These are phyloP conservation scores for Cutaneotrichosporon daszewskae DNA, from an alignment of 1,284 basidiomycete genomes.

Conservation along the genomic window DNA sequence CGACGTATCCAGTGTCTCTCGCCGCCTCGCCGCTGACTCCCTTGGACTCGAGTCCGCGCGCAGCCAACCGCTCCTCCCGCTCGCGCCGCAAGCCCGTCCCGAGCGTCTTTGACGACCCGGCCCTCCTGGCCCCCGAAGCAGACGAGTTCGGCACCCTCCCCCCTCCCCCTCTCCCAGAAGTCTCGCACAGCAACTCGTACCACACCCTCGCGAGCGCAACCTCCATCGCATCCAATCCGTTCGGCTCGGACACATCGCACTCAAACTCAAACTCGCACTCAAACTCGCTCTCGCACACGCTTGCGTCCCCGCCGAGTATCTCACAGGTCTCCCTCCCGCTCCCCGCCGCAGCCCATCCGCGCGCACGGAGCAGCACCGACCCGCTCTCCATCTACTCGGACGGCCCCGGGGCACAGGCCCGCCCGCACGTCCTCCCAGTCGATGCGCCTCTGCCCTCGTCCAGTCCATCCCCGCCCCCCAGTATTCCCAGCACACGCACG, in stretches of 20 bases:
- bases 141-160: background rate
- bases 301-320: background rate
- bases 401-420: background rate
- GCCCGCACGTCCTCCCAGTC: slow-evolving; percentile 22
- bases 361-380: background rate
- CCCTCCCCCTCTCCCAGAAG: no score
- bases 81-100: slow-evolving; percentile 13
- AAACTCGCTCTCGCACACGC: background rate
- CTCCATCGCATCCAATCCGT: background rate
- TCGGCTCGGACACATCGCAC: background rate
- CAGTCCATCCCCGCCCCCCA: background rate
- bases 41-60: no score
- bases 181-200: no score
- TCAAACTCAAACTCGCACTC: background rate
- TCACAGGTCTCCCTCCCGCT: background rate
- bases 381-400: background rate
- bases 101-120: background rate
- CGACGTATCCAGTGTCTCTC: no score
- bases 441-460: slow-evolving; percentile 12
- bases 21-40: no score
- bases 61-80: no score
- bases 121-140: no score
- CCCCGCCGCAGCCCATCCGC: background rate
- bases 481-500: background rate
- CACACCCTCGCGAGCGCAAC: background rate